These are phyloP conservation scores for Plenodomus lindquistii DNA, from an alignment of 2,329 filamentous ascomycete genomes.

Conservation along the genomic window DNA sequence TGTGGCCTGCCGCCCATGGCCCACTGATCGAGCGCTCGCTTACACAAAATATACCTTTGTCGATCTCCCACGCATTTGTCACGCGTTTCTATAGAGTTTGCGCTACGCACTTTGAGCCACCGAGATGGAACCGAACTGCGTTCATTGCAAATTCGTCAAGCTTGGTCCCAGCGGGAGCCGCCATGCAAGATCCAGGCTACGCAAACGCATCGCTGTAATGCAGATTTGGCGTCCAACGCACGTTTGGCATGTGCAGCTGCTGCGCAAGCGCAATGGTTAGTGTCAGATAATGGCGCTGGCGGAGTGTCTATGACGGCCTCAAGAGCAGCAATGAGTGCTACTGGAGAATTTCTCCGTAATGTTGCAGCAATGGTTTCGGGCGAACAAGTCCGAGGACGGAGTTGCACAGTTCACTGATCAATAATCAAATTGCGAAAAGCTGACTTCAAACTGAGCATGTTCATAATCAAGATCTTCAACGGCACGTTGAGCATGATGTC, in stretches of 20 bases:
- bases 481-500: too few relatives aligned
- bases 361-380: too few relatives aligned
- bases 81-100: not conserved
- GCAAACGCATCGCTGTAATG: not conserved
- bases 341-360: too few relatives aligned
- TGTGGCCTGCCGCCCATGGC: too few relatives aligned
- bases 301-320: too few relatives aligned
- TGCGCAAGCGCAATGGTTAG: not conserved
- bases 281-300: too few relatives aligned
- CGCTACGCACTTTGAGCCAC: not conserved
- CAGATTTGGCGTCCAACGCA: not conserved
- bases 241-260: not conserved
- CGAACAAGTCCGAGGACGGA: too few relatives aligned
- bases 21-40: not conserved
- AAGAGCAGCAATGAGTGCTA: too few relatives aligned
- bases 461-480: too few relatives aligned
- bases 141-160: not conserved
- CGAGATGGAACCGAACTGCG: not conserved
- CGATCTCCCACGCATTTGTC: not conserved
- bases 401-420: too few relatives aligned
- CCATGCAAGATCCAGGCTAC: not conserved
- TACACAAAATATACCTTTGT: not conserved
- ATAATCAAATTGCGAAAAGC: too few relatives aligned
- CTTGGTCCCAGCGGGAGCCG: not conserved
- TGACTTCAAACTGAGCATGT: too few relatives aligned